Evolutionary conservation across 2,329 filamentous ascomycete species (phyloP).

Genomic region (Verticillium zaregamsianum): DNA sequence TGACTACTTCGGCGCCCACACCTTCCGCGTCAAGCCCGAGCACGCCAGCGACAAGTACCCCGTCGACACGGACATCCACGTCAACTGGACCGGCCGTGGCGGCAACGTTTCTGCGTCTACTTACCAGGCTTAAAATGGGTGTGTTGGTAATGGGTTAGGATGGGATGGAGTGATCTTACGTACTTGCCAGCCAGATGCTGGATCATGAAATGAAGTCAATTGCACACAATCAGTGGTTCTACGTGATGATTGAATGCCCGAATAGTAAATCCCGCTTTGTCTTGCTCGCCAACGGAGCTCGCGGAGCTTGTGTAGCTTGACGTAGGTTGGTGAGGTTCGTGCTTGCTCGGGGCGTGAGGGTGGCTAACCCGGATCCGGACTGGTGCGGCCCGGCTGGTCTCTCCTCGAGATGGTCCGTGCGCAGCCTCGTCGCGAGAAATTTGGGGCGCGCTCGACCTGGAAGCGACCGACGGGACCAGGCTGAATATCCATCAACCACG

Average conservation of each 20-base stretch:
- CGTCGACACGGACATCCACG: constrained; percentile 85
- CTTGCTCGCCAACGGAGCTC: no score
- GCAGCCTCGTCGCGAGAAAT: constrained; percentile 16
- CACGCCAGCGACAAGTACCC: constrained; percentile 73
- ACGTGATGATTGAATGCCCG: neutral
- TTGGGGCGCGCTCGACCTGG: constrained; percentile 6
- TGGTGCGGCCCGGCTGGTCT: constrained; percentile 4
- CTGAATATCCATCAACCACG: constrained; percentile 1
- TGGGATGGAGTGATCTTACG: neutral
- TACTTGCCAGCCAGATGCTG: constrained; percentile 7
- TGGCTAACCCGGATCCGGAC: constrained; percentile 4
- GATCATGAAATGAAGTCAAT: constrained; percentile 12
- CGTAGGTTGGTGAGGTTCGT: no score
- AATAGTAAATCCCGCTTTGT: no score
- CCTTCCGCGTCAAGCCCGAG: constrained; percentile 85
- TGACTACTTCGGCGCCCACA: constrained; percentile 98
- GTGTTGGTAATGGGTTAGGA: neutral
- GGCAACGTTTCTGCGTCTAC: constrained; percentile 96
- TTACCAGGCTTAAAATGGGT: constrained; percentile 76
- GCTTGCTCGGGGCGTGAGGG: neutral
- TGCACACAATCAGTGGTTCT: constrained; percentile 2
- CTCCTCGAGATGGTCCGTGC: neutral
- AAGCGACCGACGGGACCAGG: constrained; percentile 3
- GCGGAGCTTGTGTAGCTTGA: no score
- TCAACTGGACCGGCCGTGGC: constrained; percentile 99